Evolutionary conservation across 2,329 filamentous ascomycete genomes (phyloP), one percentile per base, ranked within the genome.

Genomic region (Fusarium brachygibbosum): DNA sequence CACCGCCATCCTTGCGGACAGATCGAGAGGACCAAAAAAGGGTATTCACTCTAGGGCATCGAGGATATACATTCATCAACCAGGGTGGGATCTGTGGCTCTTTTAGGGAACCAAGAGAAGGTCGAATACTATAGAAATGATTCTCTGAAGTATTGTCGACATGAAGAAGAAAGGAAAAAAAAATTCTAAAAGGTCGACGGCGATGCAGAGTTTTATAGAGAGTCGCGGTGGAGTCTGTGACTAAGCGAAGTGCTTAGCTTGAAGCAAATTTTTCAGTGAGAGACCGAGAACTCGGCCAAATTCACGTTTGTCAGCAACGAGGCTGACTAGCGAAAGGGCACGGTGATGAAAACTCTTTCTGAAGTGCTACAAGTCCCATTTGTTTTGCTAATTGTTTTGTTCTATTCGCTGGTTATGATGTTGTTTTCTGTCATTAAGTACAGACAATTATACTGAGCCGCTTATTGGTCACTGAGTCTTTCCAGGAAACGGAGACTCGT

Each of bases 91-190:
- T 93, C 91, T 95, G 91, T 93, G 88, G 92, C 94, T 97, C 87
- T 86, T 91, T 88, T 94, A 87, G 89, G 89, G 88, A 95, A 91
- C 90, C 93, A 91, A 96, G 92, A 93, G 90, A 87, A 86, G 87
- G 91, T 94, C 90, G 90, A 93, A 87, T 90, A 94, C 93, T 97
- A 94, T 94, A 97, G 92, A 97, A 97, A 93, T 93, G 93, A 95
- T 95, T 94, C 92, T 93, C 82, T 70, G 81, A 86, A 86, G 84
- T 87, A 87, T 87, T 87, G 85, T 88, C 86, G 86, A 86, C 85
- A 82, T 87, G 79, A 85, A 81, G 81, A 87, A 84, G 82, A 84
- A 84, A 83, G 79, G 56, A 40, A 50, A 81, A 82, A 79, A 82
- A 82, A 68, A 46, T 29, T 61, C 79, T 81, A 79, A 69, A 57